These are phyloP conservation scores for Naganishia randhawae DNA, from an alignment of 768 basidiomycete genomes.

Conservation along the genomic window DNA sequence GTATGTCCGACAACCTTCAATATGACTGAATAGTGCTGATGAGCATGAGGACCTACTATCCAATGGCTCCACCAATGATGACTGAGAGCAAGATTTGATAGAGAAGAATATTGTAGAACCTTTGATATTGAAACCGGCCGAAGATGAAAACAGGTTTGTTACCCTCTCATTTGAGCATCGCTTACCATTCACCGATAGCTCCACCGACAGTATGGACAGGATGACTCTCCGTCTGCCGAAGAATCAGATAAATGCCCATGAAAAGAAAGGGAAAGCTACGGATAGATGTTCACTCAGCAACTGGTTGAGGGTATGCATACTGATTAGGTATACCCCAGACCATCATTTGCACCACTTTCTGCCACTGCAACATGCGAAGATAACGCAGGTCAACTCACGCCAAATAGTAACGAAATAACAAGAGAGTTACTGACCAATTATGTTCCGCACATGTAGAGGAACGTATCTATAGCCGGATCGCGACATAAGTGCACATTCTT, in stretches of 20 bases:
- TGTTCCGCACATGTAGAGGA: slow-evolving; percentile 51
- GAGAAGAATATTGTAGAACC: slow-evolving; percentile 49
- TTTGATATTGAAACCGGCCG: slow-evolving; percentile 6
- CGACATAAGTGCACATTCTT: not conserved
- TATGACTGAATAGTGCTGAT: not conserved
- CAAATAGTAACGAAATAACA: not conserved
- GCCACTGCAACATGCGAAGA: slow-evolving; percentile 34
- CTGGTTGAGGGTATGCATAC: not conserved
- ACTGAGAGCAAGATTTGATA: slow-evolving; percentile 51
- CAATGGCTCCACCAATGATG: slow-evolving; percentile 50
- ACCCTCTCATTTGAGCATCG: not conserved
- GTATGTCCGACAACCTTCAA: not conserved
- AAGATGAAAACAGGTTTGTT: not conserved
- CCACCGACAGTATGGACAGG: slow-evolving; percentile 42
- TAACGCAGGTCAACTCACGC: not conserved
- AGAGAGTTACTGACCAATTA: slow-evolving; percentile 38
- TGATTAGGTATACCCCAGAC: slow-evolving; percentile 43
- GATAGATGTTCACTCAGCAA: not conserved
- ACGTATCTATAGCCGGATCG: slow-evolving; percentile 39
- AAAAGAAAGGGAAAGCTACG: slow-evolving; percentile 52
- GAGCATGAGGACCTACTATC: slow-evolving; percentile 39
- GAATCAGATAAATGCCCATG: slow-evolving; percentile 49
- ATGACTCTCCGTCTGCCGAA: slow-evolving; percentile 43
- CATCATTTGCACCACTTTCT: slow-evolving; percentile 54
- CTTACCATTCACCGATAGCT: slow-evolving; percentile 51